These are phyloP conservation scores for Colletotrichum cereale DNA, from an alignment of 2,329 filamentous ascomycete species.

Conservation along the genomic window DNA sequence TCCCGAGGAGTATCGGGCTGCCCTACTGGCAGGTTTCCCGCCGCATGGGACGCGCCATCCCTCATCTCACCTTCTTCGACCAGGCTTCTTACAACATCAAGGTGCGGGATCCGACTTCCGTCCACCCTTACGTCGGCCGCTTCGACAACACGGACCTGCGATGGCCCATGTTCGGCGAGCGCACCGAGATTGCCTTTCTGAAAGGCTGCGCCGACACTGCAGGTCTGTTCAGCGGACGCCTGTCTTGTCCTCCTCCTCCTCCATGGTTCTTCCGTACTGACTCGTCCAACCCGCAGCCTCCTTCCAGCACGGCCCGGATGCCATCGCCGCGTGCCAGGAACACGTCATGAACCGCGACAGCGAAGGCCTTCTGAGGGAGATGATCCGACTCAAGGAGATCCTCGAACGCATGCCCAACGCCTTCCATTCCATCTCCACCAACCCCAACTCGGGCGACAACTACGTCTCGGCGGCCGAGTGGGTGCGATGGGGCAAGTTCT, in stretches of 20 bases:
- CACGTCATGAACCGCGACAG: conserved; percentile 64
- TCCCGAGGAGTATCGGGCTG: conserved; percentile 61
- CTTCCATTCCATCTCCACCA: conserved; percentile 66
- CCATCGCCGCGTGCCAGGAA: conserved; percentile 66
- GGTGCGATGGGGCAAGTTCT: conserved; percentile 65
- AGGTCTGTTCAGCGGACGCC: conserved; percentile 48
- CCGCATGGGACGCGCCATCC: conserved; percentile 63
- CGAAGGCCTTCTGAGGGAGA: conserved; percentile 62
- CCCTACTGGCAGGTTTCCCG: conserved; percentile 64
- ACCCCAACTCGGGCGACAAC: conserved; percentile 64
- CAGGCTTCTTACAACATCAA: conserved; percentile 67
- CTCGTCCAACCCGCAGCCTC: conserved; percentile 53
- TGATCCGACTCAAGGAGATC: conserved; percentile 65
- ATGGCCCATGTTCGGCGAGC: conserved; percentile 67
- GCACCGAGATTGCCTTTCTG: conserved; percentile 63
- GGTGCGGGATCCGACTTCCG: conserved; percentile 61
- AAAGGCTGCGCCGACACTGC: conserved; percentile 64
- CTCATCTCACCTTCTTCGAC: conserved; percentile 65
- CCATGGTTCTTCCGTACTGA: no score
- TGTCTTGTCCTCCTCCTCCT: no score
- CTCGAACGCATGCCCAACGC: conserved; percentile 65
- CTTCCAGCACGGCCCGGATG: conserved; percentile 63
- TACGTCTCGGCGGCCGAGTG: conserved; percentile 63
- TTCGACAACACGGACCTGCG: conserved; percentile 67
- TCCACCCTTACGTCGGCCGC: conserved; percentile 61